A percentile compares a stretch with the other conserved stretches of the same genome.
Evolutionary conservation across 345 rosid genomes (phyloP).

Genomic region (Ailanthus altissimus): DNA sequence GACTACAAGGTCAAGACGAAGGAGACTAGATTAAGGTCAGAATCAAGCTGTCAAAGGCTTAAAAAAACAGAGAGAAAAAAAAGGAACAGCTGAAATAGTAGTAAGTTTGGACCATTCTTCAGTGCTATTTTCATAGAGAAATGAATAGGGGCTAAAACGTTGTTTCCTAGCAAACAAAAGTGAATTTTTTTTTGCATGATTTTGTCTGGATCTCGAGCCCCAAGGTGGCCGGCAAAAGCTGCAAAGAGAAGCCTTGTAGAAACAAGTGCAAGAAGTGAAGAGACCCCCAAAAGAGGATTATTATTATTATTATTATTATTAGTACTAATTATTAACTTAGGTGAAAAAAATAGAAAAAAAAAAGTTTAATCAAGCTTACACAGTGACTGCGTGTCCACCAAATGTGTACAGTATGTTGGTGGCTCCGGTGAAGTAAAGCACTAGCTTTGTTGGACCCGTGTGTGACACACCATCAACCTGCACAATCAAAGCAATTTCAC

Average conservation of each 20-base stretch:
- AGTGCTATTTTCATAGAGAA: slow-evolving; percentile 27
- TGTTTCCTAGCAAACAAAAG: slow-evolving; percentile 23
- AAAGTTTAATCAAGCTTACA: slow-evolving; percentile 52
- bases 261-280: slow-evolving; percentile 24
- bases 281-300: not conserved
- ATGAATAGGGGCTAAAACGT: slow-evolving; percentile 9
- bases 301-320: too few relatives aligned
- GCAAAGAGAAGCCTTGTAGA: slow-evolving; percentile 78
- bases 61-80: slow-evolving; percentile 13
- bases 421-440: slow-evolving; percentile 98
- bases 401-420: slow-evolving; percentile 96
- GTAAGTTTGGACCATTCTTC: slow-evolving; percentile 12
- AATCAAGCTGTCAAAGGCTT: slow-evolving; percentile 14
- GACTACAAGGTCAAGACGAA: slow-evolving; percentile 24
- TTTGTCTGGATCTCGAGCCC: slow-evolving; percentile 50
- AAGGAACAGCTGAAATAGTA: not conserved
- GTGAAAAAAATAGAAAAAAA: not conserved
- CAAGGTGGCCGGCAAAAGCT: slow-evolving; percentile 80
- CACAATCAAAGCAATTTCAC: not conserved
- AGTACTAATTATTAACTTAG: too few relatives aligned
- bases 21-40: slow-evolving; percentile 9
- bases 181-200: slow-evolving; percentile 31
- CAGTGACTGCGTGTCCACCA: slow-evolving; percentile 99
- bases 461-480: slow-evolving; percentile 72
- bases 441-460: slow-evolving; percentile 74